Percentiles rank a stretch among this genome's conserved stretches.
phyloP scores from a whole-genome alignment of 148 eudicot species.

The Chenopodium berlandieri region DNA sequence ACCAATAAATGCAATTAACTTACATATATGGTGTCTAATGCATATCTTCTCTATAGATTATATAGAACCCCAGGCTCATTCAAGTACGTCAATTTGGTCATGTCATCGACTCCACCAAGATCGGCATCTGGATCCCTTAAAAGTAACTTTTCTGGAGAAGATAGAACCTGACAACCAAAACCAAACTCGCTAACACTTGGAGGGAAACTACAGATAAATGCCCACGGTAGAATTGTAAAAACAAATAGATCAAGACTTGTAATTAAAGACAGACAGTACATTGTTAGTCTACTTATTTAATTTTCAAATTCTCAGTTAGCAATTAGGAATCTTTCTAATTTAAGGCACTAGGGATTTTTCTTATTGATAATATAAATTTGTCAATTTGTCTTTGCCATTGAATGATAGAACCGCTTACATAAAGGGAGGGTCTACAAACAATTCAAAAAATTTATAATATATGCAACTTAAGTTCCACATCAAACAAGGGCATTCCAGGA shows the following conservation, averaged over 20 bases:
- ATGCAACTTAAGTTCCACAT: background rate
- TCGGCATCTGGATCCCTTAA: conserved; percentile 86
- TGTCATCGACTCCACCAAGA: conserved; percentile 98
- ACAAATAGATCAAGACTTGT: background rate
- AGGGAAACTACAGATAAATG: background rate
- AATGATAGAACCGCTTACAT: background rate
- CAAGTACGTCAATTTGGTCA: conserved; percentile 93
- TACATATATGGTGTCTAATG: conserved; percentile 88
- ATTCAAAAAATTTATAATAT: background rate
- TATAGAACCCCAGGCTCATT: conserved; percentile 97
- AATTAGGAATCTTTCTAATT: background rate
- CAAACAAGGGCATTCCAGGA: background rate
- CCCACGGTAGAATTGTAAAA: background rate
- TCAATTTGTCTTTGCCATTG: background rate
- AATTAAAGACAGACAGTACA: background rate
- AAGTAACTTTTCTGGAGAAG: conserved; percentile 60
- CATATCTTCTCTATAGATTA: conserved; percentile 90
- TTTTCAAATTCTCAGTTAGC: background rate
- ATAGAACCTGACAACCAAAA: conserved; percentile 49
- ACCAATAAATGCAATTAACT: conserved; percentile 25
- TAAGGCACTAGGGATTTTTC: background rate
- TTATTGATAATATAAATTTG: background rate
- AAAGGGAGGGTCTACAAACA: background rate
- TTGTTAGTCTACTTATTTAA: background rate
- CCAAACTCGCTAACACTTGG: conserved; percentile 1